Evolutionary conservation across 805 yeast species (phyloP).

Genomic region (Naumovozyma baii): DNA sequence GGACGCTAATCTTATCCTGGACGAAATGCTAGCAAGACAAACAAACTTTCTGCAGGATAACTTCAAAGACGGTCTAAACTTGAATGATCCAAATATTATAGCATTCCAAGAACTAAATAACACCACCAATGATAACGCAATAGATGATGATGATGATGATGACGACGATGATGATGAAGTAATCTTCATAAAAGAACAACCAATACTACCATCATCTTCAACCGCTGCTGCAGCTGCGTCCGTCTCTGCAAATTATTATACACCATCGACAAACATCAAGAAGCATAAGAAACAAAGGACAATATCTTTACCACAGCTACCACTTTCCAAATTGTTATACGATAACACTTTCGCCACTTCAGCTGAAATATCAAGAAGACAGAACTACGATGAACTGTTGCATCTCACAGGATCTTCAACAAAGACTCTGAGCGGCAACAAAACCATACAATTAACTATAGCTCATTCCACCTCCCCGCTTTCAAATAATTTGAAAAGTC

Average conservation of each 20-base stretch:
- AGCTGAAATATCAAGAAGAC: constrained; percentile 9
- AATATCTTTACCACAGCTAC: constrained; percentile 45
- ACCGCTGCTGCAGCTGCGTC: not conserved
- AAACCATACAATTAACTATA: constrained; percentile 16
- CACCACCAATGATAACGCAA: constrained; percentile 3
- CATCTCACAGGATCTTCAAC: constrained; percentile 27
- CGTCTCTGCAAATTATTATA: not conserved
- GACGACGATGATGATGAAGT: constrained; percentile 10
- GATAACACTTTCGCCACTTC: constrained; percentile 3
- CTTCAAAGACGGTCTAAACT: constrained; percentile 10
- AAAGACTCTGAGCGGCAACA: constrained; percentile 26
- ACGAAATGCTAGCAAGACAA: constrained; percentile 22
- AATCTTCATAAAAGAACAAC: constrained; percentile 26
- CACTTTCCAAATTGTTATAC: constrained; percentile 39
- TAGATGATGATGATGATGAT: constrained; percentile 3
- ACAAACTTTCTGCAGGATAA: constrained; percentile 16
- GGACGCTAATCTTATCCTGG: constrained; percentile 10
- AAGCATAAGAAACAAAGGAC: constrained; percentile 39
- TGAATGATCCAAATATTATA: constrained; percentile 5
- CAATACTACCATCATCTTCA: constrained; percentile 9
- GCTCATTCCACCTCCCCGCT: constrained; percentile 15
- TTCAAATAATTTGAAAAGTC: constrained; percentile 2
- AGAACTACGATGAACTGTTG: constrained; percentile 26
- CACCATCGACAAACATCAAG: not conserved
- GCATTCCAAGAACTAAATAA: not conserved